Evolutionary conservation across 495 filamentous ascomycete species (phyloP).

Genomic region (Podospora pseudoanserina): DNA sequence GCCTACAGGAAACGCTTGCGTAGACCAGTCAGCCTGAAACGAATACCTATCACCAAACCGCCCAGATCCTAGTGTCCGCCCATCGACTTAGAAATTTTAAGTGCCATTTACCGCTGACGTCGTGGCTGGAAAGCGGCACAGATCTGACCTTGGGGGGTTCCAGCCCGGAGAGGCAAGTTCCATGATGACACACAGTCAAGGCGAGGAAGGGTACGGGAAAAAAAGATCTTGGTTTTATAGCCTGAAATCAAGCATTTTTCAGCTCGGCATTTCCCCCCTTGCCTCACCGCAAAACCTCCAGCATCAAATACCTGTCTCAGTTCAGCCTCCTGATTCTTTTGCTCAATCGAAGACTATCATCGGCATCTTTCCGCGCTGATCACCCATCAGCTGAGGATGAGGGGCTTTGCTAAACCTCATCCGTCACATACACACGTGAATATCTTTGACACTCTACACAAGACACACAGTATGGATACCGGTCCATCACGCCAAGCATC

Average conservation of each 20-base stretch:
- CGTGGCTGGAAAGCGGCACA: constrained; percentile 8
- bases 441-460: neutral
- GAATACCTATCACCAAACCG: neutral
- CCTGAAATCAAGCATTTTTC: constrained; percentile 6
- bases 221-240: constrained; percentile 1
- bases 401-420: neutral
- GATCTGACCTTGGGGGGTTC: neutral
- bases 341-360: neutral
- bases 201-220: neutral
- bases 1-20: neutral
- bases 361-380: neutral
- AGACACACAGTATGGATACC: neutral
- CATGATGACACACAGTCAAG: neutral
- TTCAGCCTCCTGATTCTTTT: neutral
- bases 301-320: constrained; percentile 1
- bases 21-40: neutral
- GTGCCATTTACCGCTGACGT: constrained; percentile 3
- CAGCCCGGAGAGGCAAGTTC: constrained; percentile 3
- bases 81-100: neutral
- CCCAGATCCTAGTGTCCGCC: neutral
- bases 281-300: neutral
- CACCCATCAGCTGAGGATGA: neutral
- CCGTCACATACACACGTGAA: neutral
- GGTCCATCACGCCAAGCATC: neutral
- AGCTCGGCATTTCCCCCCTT: constrained; percentile 6